A percentile compares a stretch with the other conserved stretches of the same genome.
phyloP scores from a whole-genome alignment of 2,329 filamentous ascomycete genomes.

The Coleophoma crateriformis region DNA sequence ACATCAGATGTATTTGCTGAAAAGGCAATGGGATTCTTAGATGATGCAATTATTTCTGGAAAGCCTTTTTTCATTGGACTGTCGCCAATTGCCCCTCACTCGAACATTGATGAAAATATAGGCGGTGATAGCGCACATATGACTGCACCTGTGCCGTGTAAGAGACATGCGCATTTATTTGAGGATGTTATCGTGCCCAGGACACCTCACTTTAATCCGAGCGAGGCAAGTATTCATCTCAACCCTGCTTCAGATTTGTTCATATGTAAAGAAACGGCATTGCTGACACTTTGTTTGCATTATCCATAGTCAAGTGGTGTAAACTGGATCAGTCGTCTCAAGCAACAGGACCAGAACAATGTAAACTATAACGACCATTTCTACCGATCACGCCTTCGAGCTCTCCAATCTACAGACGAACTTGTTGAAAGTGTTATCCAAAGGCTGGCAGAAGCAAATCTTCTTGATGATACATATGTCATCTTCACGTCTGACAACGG shows the following conservation, averaged over 20 bases:
- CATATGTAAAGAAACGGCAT: background rate
- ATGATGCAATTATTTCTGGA: conserved; percentile 45
- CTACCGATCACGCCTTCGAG: conserved; percentile 41
- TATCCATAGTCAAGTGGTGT: conserved; percentile 31
- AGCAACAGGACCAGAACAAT: conserved; percentile 31
- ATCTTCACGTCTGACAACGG: conserved; percentile 52
- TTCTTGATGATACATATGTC: conserved; percentile 42
- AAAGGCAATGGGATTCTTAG: conserved; percentile 45
- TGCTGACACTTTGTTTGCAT: too few relatives aligned
- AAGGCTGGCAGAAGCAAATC: conserved; percentile 30
- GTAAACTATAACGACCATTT: conserved; percentile 42
- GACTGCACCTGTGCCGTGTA: conserved; percentile 45
- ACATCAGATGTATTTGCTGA: conserved; percentile 48
- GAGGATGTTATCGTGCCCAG: conserved; percentile 51
- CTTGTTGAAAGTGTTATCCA: conserved; percentile 40
- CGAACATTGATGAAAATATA: conserved; percentile 28
- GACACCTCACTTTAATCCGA: conserved; percentile 60
- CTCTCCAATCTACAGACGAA: conserved; percentile 49
- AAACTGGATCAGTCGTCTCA: conserved; percentile 37
- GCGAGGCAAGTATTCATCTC: conserved; percentile 31
- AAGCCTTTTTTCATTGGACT: conserved; percentile 33
- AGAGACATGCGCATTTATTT: conserved; percentile 58
- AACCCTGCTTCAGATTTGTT: background rate
- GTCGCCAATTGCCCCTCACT: conserved; percentile 62
- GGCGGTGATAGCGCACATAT: background rate